phyloP scores from a whole-genome alignment of 352 stramenopile genomes.

The Pythium volutum region DNA sequence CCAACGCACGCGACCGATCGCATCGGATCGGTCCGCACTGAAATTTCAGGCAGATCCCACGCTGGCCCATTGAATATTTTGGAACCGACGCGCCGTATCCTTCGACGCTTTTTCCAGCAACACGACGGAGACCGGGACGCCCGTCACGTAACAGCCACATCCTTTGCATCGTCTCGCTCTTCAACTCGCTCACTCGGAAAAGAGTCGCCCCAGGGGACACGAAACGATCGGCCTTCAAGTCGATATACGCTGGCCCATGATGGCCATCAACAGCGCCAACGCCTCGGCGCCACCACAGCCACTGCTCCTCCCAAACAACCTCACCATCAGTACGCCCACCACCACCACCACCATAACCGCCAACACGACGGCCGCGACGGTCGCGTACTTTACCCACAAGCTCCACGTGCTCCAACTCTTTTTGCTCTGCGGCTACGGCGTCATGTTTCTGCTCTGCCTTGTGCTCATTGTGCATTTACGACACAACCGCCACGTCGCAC shows the following conservation, averaged over 20 bases:
- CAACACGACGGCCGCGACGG: neutral
- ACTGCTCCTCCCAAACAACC: neutral
- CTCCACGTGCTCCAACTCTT: slow-evolving; percentile 14
- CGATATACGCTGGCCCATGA: neutral
- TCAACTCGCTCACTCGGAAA: too few species aligned
- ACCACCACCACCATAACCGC: neutral
- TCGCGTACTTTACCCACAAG: slow-evolving; percentile 21
- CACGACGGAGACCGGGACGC: neutral
- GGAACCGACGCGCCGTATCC: neutral
- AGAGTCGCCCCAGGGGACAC: neutral
- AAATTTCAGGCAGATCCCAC: too few species aligned
- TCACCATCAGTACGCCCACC: too few species aligned
- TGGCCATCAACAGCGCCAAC: neutral
- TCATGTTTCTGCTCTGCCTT: slow-evolving; percentile 25
- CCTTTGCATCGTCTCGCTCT: neutral
- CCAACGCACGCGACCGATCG: too few species aligned
- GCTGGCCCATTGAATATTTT: too few species aligned
- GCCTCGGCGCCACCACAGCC: too few species aligned
- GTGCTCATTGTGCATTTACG: slow-evolving; percentile 50
- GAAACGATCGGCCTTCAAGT: neutral
- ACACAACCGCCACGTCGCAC: slow-evolving; percentile 43
- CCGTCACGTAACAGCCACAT: neutral
- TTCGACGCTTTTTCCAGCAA: slow-evolving; percentile 10
- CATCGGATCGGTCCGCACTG: too few species aligned
- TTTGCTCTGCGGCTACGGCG: slow-evolving; percentile 21